Percentiles rank a stretch among this genome's conserved stretches.
phyloP scores from a whole-genome alignment of 2,329 filamentous ascomycete genomes.

The Neopestalotiopsis rosae region DNA sequence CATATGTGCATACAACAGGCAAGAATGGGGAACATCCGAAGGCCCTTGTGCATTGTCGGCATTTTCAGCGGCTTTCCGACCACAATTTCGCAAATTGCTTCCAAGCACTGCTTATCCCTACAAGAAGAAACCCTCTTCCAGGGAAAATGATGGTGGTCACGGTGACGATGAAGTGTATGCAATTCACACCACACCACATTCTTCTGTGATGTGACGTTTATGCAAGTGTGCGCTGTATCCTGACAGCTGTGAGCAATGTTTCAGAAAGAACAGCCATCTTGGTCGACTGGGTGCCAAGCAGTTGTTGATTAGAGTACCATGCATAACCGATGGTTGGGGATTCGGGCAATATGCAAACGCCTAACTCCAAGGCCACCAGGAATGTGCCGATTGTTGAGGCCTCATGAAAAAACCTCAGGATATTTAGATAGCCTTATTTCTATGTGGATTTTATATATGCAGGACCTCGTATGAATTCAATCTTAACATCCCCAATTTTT shows the following conservation, averaged over 20 bases:
- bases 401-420: background rate
- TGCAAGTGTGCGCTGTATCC: constrained; percentile 25
- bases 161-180: background rate
- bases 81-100: constrained; percentile 10
- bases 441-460: constrained; percentile 2
- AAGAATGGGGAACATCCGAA: background rate
- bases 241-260: constrained; percentile 24
- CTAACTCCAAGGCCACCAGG: background rate
- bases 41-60: background rate
- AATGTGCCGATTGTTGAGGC: background rate
- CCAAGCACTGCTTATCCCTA: background rate
- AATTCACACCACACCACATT: constrained; percentile 3
- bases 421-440: background rate
- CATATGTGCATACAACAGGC: constrained; percentile 13
- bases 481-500: background rate
- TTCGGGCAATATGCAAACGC: background rate
- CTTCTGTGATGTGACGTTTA: constrained; percentile 27
- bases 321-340: background rate
- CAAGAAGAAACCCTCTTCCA: background rate
- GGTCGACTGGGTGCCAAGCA: background rate
- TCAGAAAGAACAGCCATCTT: constrained; percentile 26
- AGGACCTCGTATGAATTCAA: background rate
- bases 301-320: too few relatives aligned
- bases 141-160: background rate
- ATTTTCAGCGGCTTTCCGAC: background rate